phyloP scores from a whole-genome alignment of 441 rosid species.

The Breynia disticha region DNA sequence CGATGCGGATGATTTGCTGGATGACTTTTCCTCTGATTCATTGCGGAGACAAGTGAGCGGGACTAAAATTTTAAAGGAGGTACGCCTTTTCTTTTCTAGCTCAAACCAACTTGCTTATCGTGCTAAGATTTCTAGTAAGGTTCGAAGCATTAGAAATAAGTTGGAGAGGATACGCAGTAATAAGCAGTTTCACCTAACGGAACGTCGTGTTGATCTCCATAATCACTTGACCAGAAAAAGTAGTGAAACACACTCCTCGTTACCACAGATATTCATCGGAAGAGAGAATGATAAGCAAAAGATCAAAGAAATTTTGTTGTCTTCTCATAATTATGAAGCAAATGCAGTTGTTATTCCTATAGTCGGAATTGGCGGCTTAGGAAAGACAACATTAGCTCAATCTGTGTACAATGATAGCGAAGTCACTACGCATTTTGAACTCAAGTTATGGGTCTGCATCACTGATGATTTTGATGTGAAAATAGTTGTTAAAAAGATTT shows the following conservation, averaged over 20 bases:
- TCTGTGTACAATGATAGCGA: neutral
- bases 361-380: constrained; percentile 5
- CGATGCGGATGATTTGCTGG: constrained; percentile 4
- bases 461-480: neutral
- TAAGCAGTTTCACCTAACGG: neutral
- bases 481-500: neutral
- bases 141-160: neutral
- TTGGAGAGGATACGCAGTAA: neutral
- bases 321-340: neutral
- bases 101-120: constrained; percentile 2
- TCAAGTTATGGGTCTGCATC: constrained; percentile 2
- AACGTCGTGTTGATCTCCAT: neutral
- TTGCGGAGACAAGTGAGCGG: neutral
- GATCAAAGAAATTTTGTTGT: neutral
- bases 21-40: constrained; percentile 1
- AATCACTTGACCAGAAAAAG: neutral
- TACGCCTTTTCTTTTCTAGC: constrained; percentile 2
- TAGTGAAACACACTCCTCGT: neutral
- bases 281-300: neutral
- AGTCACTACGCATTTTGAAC: neutral
- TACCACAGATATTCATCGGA: neutral
- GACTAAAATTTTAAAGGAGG: neutral
- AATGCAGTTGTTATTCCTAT: neutral
- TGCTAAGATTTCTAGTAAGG: neutral
- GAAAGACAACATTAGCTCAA: constrained; percentile 6